Evolutionary conservation across 352 stramenopile species (phyloP), one percentile per base, ranked within the genome.

Genomic region (Pythium dissimile): DNA sequence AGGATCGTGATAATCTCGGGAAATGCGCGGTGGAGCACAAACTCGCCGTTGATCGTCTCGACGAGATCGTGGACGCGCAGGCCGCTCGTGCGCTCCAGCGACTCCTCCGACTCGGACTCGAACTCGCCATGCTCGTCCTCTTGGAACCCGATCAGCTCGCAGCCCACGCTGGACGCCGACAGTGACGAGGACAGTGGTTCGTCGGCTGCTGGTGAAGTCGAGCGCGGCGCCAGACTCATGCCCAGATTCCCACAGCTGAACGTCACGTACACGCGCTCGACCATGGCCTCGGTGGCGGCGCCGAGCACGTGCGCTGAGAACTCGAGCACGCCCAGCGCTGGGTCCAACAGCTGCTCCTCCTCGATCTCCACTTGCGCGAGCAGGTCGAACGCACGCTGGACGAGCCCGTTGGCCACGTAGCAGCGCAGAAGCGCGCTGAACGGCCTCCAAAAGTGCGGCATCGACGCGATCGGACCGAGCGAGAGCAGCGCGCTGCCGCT

Each of bases 161-260:
- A 72, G 9, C 71, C 71, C 12, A 20, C 5, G 2, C 58, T 54
- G 1, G 37, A 13, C 5, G 18, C 27, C 12, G 13, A n/a, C n/a
- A n/a, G n/a, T n/a, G n/a, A n/a, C n/a, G n/a, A n/a, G n/a, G n/a
- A n/a, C n/a, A n/a, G n/a, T n/a, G n/a, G n/a, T n/a, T n/a, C n/a
- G n/a, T n/a, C n/a, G 30, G 37, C 3, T 10, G 45, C 13, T 20
- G 24, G 46, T 3, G 39, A n/a, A 2, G 16, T 37, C 18, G 54
- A 41, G 20, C 69, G 55, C 3, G 72, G 65, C 0, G 62, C 62
- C 4, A 84, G 48, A 13, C 63, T 65, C 12, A 84, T 37, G 2
- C 72, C 75, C 11, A 84, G 57, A 39, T 80, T 76, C 0, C 75
- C 75, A 8, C 66, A 71, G 37, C 67, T 71, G 23, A 82, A 84